phyloP scores from a whole-genome alignment of 2,329 filamentous ascomycete genomes.

The Ophiostoma ulmi region DNA sequence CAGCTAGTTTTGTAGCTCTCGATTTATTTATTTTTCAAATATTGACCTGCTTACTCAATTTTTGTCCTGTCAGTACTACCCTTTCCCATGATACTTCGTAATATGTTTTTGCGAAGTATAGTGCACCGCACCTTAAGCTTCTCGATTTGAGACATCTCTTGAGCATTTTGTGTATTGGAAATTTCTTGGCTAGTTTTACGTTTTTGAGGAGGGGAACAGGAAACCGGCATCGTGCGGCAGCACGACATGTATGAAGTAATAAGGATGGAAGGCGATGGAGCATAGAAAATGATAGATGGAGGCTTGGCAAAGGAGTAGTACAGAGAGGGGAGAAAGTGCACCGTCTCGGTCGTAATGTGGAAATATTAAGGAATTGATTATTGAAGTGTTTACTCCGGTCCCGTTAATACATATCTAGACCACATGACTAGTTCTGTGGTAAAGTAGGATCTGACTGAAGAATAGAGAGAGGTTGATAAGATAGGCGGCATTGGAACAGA shows the following conservation, averaged over 20 bases:
- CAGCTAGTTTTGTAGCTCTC: too few species aligned
- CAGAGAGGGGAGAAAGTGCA: neutral
- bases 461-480: too few species aligned
- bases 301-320: neutral
- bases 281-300: neutral
- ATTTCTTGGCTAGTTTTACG: slow-evolving; percentile 1
- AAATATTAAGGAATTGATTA: neutral
- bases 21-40: too few species aligned
- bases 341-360: neutral
- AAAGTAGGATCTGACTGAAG: too few species aligned
- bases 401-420: too few species aligned
- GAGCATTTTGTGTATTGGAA: neutral
- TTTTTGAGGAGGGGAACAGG: neutral
- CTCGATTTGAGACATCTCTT: neutral
- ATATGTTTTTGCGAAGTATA: neutral
- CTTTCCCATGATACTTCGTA: neutral
- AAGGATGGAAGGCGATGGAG: neutral
- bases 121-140: too few species aligned
- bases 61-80: too few species aligned
- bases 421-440: too few species aligned
- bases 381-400: too few species aligned
- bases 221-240: neutral
- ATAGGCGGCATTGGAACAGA: too few species aligned
- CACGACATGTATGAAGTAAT: too few species aligned
- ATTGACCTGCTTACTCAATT: too few species aligned